These are phyloP conservation scores for Penicillium digitatum DNA, from an alignment of 2,329 filamentous ascomycete genomes.

Conservation along the genomic window DNA sequence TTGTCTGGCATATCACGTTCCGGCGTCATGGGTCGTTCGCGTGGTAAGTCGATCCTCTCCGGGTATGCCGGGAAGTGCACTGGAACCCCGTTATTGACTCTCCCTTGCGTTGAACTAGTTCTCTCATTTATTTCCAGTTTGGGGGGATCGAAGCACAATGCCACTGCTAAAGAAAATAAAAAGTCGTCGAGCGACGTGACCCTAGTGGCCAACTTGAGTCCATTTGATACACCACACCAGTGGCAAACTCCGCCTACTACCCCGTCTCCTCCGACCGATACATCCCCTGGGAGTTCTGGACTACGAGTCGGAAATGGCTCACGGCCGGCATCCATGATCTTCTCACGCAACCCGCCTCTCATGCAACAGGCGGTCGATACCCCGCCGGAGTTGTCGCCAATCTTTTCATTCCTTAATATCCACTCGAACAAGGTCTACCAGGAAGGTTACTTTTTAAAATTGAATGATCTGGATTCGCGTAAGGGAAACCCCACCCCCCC, in stretches of 20 bases:
- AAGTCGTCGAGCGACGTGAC: slow-evolving; percentile 26
- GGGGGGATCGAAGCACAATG: slow-evolving; percentile 30
- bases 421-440: slow-evolving; percentile 96
- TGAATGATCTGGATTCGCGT: slow-evolving; percentile 93
- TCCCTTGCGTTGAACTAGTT: slow-evolving; percentile 52
- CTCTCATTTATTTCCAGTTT: slow-evolving; percentile 76
- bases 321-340: slow-evolving; percentile 78
- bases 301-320: slow-evolving; percentile 51
- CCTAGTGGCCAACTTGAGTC: slow-evolving; percentile 13
- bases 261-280: slow-evolving; percentile 32
- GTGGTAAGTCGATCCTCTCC: slow-evolving; percentile 31
- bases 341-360: slow-evolving; percentile 77
- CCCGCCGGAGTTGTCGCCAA: slow-evolving; percentile 85
- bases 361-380: slow-evolving; percentile 84
- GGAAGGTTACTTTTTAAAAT: slow-evolving; percentile 94
- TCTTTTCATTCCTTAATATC: slow-evolving; percentile 90
- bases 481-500: slow-evolving; percentile 42
- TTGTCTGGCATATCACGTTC: slow-evolving; percentile 7
- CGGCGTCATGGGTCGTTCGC: slow-evolving; percentile 37
- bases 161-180: slow-evolving; percentile 38
- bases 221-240: slow-evolving; percentile 23
- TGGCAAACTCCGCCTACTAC: slow-evolving; percentile 37
- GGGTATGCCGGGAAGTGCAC: slow-evolving; percentile 9
- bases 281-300: slow-evolving; percentile 39
- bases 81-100: slow-evolving; percentile 17